A percentile compares a stretch with the other conserved stretches of the same genome.
phyloP scores from a whole-genome alignment of 768 basidiomycete species.

The Mycena polygramma region DNA sequence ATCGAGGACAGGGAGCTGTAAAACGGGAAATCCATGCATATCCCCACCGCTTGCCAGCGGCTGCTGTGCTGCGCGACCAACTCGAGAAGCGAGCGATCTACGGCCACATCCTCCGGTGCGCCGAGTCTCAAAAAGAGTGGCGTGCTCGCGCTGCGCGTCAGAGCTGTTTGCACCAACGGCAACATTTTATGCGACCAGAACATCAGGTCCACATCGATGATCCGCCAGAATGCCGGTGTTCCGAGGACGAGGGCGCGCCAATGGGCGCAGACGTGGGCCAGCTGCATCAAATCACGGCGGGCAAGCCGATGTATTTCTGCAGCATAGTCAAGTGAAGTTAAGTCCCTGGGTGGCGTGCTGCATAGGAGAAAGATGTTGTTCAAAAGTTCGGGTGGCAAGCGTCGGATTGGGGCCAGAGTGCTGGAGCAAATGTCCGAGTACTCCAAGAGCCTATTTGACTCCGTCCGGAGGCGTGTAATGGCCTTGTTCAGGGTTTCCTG shows the following conservation, averaged over 20 bases:
- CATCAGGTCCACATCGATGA: constrained; percentile 21
- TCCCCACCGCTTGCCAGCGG: constrained; percentile 24
- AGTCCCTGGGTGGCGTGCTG: neutral
- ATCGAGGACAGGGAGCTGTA: constrained; percentile 9
- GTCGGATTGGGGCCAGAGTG: constrained; percentile 23
- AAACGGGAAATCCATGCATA: constrained; percentile 25
- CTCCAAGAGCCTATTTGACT: neutral
- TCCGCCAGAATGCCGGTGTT: constrained; percentile 29
- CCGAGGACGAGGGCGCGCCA: constrained; percentile 23
- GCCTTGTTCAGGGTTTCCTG: neutral
- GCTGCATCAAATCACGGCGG: constrained; percentile 10
- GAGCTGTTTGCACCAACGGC: constrained; percentile 7
- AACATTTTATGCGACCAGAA: constrained; percentile 34
- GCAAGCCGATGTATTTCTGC: constrained; percentile 25
- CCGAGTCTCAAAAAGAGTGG: constrained; percentile 19
- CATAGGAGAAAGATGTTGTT: constrained; percentile 23
- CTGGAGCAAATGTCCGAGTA: constrained; percentile 20
- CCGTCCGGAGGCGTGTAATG: constrained; percentile 2
- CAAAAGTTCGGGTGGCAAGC: constrained; percentile 25
- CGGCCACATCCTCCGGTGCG: constrained; percentile 6
- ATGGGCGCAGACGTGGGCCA: constrained; percentile 25
- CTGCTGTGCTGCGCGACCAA: constrained; percentile 20
- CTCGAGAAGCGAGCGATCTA: constrained; percentile 21
- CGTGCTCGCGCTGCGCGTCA: constrained; percentile 26
- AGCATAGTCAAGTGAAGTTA: constrained; percentile 22